Evolutionary conservation across 768 basidiomycete genomes (phyloP).

Genomic region (Pleurotus ostreatus): DNA sequence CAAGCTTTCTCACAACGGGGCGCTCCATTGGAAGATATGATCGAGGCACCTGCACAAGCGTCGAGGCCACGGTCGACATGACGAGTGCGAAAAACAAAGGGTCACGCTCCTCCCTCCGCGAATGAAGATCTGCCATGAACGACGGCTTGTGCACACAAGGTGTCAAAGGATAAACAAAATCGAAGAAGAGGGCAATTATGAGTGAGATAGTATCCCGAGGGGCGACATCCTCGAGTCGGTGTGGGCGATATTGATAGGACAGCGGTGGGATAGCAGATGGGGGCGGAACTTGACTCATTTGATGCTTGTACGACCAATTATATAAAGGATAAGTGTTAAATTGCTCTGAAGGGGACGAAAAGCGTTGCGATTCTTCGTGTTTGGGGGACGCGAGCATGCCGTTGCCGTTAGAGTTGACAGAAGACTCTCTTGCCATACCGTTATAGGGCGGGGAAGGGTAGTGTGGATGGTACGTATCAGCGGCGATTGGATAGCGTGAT

Average conservation of each 20-base stretch:
- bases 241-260: constrained; percentile 69
- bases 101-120: constrained; percentile 77
- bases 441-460: constrained; percentile 33
- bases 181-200: constrained; percentile 87
- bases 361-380: constrained; percentile 39
- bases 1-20: constrained; percentile 78
- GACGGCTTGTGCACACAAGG: constrained; percentile 90
- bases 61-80: constrained; percentile 85
- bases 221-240: constrained; percentile 77
- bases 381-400: constrained; percentile 23
- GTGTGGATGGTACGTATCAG: constrained; percentile 61
- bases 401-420: constrained; percentile 14
- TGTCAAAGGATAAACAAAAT: constrained; percentile 89
- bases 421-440: constrained; percentile 16
- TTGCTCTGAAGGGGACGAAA: constrained; percentile 42
- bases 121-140: constrained; percentile 86
- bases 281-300: constrained; percentile 36
- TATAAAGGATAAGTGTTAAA: constrained; percentile 63
- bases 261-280: constrained; percentile 56
- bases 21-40: constrained; percentile 88
- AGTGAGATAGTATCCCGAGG: constrained; percentile 77
- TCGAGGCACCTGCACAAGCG: constrained; percentile 83
- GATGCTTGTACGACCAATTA: constrained; percentile 71
- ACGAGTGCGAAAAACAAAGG: constrained; percentile 90
- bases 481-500: constrained; percentile 67